Evolutionary conservation across 768 basidiomycete genomes (phyloP).

Genomic region (Phylloporus arenicola): DNA sequence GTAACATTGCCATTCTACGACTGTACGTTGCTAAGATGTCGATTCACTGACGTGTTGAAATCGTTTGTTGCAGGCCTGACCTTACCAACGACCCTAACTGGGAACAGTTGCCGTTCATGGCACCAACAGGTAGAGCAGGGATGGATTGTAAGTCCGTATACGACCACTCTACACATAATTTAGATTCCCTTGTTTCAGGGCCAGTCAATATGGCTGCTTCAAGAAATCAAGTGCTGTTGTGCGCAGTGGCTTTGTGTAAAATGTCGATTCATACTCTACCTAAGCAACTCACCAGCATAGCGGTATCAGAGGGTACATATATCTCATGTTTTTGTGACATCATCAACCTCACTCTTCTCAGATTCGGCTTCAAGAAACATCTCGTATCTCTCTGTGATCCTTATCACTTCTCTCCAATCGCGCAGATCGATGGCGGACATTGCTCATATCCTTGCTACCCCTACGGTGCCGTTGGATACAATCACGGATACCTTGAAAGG

Average conservation of each 20-base stretch:
- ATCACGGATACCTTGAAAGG: constrained; percentile 45
- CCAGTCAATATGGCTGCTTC: constrained; percentile 53
- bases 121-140: constrained; percentile 37
- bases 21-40: constrained; percentile 35
- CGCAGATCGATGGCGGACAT: constrained; percentile 56
- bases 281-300: constrained; percentile 17
- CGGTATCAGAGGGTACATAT: constrained; percentile 16
- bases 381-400: constrained; percentile 17
- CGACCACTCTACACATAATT: neutral
- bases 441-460: constrained; percentile 46
- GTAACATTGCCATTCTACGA: constrained; percentile 45
- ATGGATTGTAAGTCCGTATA: constrained; percentile 42
- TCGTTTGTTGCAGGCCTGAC: constrained; percentile 39
- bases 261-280: constrained; percentile 45
- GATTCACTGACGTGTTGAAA: neutral
- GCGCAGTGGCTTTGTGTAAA: constrained; percentile 44
- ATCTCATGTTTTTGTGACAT: neutral
- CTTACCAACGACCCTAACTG: constrained; percentile 47
- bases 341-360: constrained; percentile 21
- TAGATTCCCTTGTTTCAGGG: constrained; percentile 35
- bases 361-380: constrained; percentile 25
- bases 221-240: constrained; percentile 54
- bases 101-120: constrained; percentile 44
- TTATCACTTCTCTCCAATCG: constrained; percentile 43
- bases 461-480: constrained; percentile 37